Evolutionary conservation across 352 stramenopile genomes (phyloP), one percentile per base, ranked within the genome.

Genomic region (Phytophthora capsici): DNA sequence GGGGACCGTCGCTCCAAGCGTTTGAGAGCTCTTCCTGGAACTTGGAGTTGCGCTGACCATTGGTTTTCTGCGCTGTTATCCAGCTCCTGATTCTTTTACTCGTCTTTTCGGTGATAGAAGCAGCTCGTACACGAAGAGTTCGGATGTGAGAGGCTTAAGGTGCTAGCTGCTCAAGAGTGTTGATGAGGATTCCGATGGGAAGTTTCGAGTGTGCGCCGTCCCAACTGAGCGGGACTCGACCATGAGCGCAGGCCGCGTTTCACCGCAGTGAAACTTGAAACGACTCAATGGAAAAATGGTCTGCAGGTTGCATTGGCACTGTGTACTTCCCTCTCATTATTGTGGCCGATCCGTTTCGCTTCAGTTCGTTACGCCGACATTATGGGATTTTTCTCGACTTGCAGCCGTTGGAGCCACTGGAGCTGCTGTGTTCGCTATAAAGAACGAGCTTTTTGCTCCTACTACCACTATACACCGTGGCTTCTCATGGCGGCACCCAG

Each of bases 61-160:
- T 25, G 45, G n/a, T 55, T 47, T 60, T 58, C 36, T 34, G 4
- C 37, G 52, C 13, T 56, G 44, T 54, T 46, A 48, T 61, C 13
- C 16, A 54, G 48, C 36, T 66, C 61, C 26, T 32, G 49, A 54
- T 56, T 62, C 47, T 50, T 34, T 62, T 53, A 46, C 20, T 53
- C 45, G 41, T 17, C 37, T 22, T 63, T 64, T 63, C 57, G 55
- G 49, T 75, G 56, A 32, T 56, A 14, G 12, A 25, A 44, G 41
- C 61, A 57, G 43, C 50, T 69, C 50, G 68, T 60, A 73, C 53
- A 60, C 51, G 62, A 72, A 66, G 57, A 76, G 68, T 76, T 73
- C 55, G 44, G 53, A 76, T 73, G 63, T 76, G 68, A 76, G 48
- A 41, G 28, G 28, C 10, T 34, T 34, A 34, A 34, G 28, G 28